These are phyloP conservation scores for Thraustotheca clavata DNA, from an alignment of 352 stramenopile species.

Conservation along the genomic window DNA sequence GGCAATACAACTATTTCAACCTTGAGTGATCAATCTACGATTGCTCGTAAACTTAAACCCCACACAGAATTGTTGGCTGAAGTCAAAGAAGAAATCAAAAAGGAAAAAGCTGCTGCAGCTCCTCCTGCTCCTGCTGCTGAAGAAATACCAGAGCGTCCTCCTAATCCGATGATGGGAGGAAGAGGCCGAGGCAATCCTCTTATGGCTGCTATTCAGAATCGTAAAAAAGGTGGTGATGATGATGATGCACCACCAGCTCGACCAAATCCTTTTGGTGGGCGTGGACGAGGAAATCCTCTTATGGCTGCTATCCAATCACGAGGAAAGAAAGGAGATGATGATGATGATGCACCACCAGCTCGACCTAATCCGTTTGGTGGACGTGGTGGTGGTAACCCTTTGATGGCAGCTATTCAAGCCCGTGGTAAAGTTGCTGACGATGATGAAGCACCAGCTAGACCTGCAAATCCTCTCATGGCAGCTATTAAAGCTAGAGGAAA, in stretches of 20 bases:
- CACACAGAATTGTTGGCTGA: slow-evolving; percentile 68
- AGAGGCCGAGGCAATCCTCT: slow-evolving; percentile 34
- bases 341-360: slow-evolving; percentile 23
- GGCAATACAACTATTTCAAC: slow-evolving; percentile 38
- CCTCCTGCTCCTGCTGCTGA: slow-evolving; percentile 20
- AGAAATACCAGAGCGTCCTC: slow-evolving; percentile 29
- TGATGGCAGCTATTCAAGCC: slow-evolving; percentile 48
- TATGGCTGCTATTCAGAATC: slow-evolving; percentile 41
- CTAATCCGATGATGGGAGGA: slow-evolving; percentile 39
- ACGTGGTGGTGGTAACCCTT: slow-evolving; percentile 30
- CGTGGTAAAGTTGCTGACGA: slow-evolving; percentile 27
- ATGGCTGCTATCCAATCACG: slow-evolving; percentile 26
- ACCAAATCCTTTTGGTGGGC: slow-evolving; percentile 30
- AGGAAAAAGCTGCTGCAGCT: slow-evolving; percentile 27
- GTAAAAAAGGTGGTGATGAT: slow-evolving; percentile 23
- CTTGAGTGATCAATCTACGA: slow-evolving; percentile 56
- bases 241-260: slow-evolving; percentile 34
- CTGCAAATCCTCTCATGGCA: slow-evolving; percentile 26
- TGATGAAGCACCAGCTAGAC: slow-evolving; percentile 35
- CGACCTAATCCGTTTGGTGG: slow-evolving; percentile 19
- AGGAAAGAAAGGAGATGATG: slow-evolving; percentile 17
- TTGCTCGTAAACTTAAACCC: slow-evolving; percentile 50
- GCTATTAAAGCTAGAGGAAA: slow-evolving; percentile 25
- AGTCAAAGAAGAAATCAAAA: slow-evolving; percentile 75
- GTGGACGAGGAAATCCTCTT: slow-evolving; percentile 25